phyloP scores from a whole-genome alignment of 257 asterid genomes.

The Eustoma russellianum region DNA sequence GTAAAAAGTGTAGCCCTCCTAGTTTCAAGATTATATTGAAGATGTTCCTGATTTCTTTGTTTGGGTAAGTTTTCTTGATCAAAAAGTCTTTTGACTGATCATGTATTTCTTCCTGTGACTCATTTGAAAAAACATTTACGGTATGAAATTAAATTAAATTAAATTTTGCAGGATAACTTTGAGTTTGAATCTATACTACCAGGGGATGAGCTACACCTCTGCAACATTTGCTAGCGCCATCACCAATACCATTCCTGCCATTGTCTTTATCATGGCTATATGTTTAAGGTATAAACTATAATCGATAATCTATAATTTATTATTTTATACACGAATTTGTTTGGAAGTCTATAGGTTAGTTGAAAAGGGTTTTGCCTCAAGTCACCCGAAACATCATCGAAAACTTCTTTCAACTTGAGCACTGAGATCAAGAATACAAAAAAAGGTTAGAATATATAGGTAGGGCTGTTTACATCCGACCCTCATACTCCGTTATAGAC shows the following conservation, averaged over 20 bases:
- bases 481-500: too few relatives aligned
- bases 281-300: slow-evolving; percentile 29
- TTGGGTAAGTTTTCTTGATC: slow-evolving; percentile 27
- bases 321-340: too few relatives aligned
- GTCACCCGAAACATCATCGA: too few relatives aligned
- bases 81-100: too few relatives aligned
- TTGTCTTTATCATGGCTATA: slow-evolving; percentile 50
- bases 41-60: slow-evolving; percentile 34
- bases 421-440: too few relatives aligned
- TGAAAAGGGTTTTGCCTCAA: too few relatives aligned
- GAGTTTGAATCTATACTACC: slow-evolving; percentile 34
- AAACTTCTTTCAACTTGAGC: too few relatives aligned
- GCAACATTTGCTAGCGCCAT: slow-evolving; percentile 59
- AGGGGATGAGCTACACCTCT: slow-evolving; percentile 33
- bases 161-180: slow-evolving; percentile 31
- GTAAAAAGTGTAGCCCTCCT: slow-evolving; percentile 27
- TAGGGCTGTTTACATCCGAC: too few relatives aligned
- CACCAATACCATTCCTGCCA: slow-evolving; percentile 36
- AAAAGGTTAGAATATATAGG: too few relatives aligned
- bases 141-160: not conserved
- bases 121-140: not conserved
- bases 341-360: too few relatives aligned
- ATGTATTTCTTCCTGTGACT: not conserved
- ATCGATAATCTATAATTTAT: too few relatives aligned
- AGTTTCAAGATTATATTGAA: slow-evolving; percentile 31